Conservation (phyloP, 1,284 basidiomycete species). For the Rhodofomes roseus region DNA sequence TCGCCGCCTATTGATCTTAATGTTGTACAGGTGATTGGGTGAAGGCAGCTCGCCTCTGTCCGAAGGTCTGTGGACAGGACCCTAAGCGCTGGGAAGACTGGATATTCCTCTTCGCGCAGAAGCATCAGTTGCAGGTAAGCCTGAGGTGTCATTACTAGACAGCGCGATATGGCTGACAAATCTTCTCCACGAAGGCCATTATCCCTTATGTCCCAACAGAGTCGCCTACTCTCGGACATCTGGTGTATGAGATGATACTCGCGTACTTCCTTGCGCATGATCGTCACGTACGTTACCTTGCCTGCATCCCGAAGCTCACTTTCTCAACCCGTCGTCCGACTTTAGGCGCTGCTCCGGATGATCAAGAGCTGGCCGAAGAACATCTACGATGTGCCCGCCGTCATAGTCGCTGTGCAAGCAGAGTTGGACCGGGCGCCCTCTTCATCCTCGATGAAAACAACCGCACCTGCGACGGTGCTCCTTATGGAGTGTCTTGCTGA, state of each 20-base stretch:
- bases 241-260: constrained; percentile 96
- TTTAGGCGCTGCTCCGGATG: constrained; percentile 70
- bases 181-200: constrained; percentile 52
- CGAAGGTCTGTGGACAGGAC: constrained; percentile 83
- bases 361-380: constrained; percentile 88
- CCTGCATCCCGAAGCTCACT: neutral
- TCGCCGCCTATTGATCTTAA: neutral
- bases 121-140: constrained; percentile 73
- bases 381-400: constrained; percentile 86
- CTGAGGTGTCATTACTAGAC: neutral
- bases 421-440: constrained; percentile 69
- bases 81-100: constrained; percentile 89
- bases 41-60: constrained; percentile 84
- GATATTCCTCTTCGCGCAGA: constrained; percentile 90
- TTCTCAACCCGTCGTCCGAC: neutral
- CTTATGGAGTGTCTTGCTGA: constrained; percentile 94
- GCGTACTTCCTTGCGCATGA: constrained; percentile 84
- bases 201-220: constrained; percentile 89
- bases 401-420: constrained; percentile 85
- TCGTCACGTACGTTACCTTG: constrained; percentile 49
- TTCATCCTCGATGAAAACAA: constrained; percentile 36
- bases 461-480: constrained; percentile 42
- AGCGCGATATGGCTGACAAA: neutral
- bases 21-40: constrained; percentile 60
- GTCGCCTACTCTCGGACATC: constrained; percentile 73